Base-by-base conservation (phyloP, 2,329 filamentous ascomycete species). In the Fusarium irregulare region DNA sequence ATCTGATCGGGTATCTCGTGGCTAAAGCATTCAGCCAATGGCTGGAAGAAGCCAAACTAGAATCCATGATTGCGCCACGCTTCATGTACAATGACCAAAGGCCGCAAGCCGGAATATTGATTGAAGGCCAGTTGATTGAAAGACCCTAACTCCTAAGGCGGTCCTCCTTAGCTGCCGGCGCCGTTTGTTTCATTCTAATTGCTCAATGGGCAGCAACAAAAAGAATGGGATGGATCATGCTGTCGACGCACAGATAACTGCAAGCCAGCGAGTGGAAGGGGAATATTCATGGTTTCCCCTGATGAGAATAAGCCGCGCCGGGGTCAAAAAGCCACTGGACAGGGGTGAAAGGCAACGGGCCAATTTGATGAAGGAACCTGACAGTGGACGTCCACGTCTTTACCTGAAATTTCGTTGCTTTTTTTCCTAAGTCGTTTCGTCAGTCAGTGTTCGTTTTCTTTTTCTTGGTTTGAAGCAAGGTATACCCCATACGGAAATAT, bases 171-270 rank as follows among this genome's bases (percentile, higher is more conserved):
- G 69, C 50, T 72, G 69, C 69, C 70, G 68, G 57, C 65, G 56
- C 57, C 56, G 57, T 63, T 65, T 72, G 69, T 72, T 71, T 71
- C 73, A 64, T 59, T 67, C 32, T 74, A 64, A 73, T 74, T 75
- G 64, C 67, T 71, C 71, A 70, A 74, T 67, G 58, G 30, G 44
- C 30, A 37, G 23, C 25, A 47, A 13, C 53, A 49, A 56, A 60
- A 60, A 44, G 46, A 47, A 58, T 58, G 68, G 58, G 58, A 57
- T 57, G 54, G 54, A 56, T 50, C 30, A 68, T 70, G 49, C 32
- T 27, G 41, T 53, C 18, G 56, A 71, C 59, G 60, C 71, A 64
- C 68, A 71, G 71, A 57, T 63, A 62, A 37, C 56, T 42, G 53
- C 48, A 54, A 60, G 50, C 58, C 40, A 32, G 18, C 51, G 59